A percentile compares a stretch with the other conserved stretches of the same genome.
These are phyloP conservation scores for Leccinum huronense DNA, from an alignment of 1,284 basidiomycete genomes.

Conservation along the genomic window DNA sequence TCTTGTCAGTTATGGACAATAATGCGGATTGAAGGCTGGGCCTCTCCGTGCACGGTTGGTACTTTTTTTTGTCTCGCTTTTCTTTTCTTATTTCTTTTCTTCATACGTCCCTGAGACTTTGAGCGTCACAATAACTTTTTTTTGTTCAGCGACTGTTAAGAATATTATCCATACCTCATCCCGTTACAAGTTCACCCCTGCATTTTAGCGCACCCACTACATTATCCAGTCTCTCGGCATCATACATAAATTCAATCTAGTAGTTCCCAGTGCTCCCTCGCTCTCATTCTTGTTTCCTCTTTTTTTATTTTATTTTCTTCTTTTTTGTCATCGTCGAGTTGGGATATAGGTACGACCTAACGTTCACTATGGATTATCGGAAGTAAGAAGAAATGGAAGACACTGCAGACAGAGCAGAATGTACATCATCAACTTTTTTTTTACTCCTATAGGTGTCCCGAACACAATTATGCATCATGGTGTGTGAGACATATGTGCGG, in stretches of 20 bases:
- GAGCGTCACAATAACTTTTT: slow-evolving; percentile 8
- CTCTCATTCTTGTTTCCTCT: slow-evolving; percentile 5
- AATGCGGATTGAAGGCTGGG: slow-evolving; percentile 34
- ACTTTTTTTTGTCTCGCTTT: background rate
- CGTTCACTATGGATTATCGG: slow-evolving; percentile 20
- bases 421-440: background rate
- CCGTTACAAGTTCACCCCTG: slow-evolving; percentile 13
- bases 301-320: background rate
- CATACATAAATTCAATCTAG: slow-evolving; percentile 25
- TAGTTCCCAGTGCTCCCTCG: slow-evolving; percentile 15
- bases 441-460: background rate
- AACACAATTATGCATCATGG: background rate
- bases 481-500: background rate
- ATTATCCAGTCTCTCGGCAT: slow-evolving; percentile 29
- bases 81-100: background rate
- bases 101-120: slow-evolving; percentile 3
- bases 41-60: slow-evolving; percentile 23
- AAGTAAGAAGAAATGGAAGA: slow-evolving; percentile 13
- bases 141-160: slow-evolving; percentile 22
- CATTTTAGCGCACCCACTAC: slow-evolving; percentile 27
- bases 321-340: slow-evolving; percentile 16
- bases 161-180: slow-evolving; percentile 15
- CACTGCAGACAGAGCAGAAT: slow-evolving; percentile 5
- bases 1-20: slow-evolving; percentile 13
- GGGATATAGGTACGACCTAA: slow-evolving; percentile 17